These are phyloP conservation scores for Solanum pennellii DNA, from an alignment of 257 asterid genomes.

Conservation along the genomic window DNA sequence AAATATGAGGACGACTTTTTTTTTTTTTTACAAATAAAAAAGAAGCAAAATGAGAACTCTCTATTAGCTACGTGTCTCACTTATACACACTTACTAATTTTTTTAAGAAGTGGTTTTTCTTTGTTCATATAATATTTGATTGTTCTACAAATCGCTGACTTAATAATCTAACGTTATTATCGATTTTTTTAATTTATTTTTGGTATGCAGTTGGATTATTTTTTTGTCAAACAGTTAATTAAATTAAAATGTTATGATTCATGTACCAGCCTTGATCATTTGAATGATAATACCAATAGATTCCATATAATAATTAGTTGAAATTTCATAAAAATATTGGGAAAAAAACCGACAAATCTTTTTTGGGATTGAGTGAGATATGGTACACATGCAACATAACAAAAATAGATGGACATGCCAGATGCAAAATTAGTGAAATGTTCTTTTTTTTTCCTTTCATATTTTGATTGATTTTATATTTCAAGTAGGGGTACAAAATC, in stretches of 20 bases:
- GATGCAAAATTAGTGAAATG: not conserved
- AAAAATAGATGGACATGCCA: not conserved
- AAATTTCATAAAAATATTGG: not conserved
- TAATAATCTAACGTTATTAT: not conserved
- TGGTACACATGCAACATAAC: slow-evolving; percentile 10
- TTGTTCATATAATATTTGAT: not conserved
- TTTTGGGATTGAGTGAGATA: slow-evolving; percentile 39
- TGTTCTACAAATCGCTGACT: not conserved
- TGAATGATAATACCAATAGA: not conserved
- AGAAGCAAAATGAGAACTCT: not conserved
- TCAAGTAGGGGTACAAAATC: too few relatives aligned
- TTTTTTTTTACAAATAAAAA: not conserved
- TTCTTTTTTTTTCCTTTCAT: too few relatives aligned
- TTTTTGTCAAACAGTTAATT: not conserved
- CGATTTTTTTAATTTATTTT: not conserved
- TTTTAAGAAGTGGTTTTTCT: too few relatives aligned
- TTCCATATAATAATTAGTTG: not conserved
- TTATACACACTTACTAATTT: not conserved
- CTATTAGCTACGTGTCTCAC: not conserved
- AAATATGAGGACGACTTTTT: not conserved
- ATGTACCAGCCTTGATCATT: not conserved
- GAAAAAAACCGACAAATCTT: slow-evolving; percentile 39
- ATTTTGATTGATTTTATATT: too few relatives aligned
- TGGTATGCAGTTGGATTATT: not conserved
- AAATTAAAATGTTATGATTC: not conserved